Conservation (phyloP, 306 rosid species). For the Benincasa hispida region DNA sequence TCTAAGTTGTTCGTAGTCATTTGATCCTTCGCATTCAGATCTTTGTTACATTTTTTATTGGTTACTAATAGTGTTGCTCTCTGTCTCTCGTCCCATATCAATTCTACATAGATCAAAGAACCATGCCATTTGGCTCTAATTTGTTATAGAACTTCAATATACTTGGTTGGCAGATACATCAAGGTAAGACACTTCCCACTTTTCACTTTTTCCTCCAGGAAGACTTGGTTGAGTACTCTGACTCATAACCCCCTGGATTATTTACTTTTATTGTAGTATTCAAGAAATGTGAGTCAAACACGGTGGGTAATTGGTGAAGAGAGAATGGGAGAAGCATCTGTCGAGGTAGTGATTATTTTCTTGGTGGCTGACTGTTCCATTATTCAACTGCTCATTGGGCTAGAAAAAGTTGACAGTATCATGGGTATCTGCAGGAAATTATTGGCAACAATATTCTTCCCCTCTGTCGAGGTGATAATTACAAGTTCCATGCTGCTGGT, state of each 20-base stretch:
- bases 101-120: constrained; percentile 29
- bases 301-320: constrained; percentile 90
- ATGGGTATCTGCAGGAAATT: constrained; percentile 48
- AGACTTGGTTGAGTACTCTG: neutral
- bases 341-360: constrained; percentile 48
- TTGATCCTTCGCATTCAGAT: constrained; percentile 1
- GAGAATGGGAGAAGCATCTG: constrained; percentile 96
- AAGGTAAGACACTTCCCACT: constrained; percentile 30
- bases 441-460: constrained; percentile 57
- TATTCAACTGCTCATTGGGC: constrained; percentile 9
- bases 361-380: constrained; percentile 5
- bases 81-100: constrained; percentile 1
- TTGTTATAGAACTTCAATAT: constrained; percentile 44
- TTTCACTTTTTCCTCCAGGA: neutral
- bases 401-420: constrained; percentile 14
- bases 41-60: constrained; percentile 3
- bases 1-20: neutral
- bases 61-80: constrained; percentile 11
- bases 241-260: neutral
- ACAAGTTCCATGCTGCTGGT: constrained; percentile 94
- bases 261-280: constrained; percentile 43
- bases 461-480: constrained; percentile 61
- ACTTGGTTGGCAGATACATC: constrained; percentile 79
- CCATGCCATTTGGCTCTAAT: constrained; percentile 45
- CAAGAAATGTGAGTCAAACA: constrained; percentile 93